phyloP scores from a whole-genome alignment of 495 filamentous ascomycete genomes.

The Oleoguttula mirabilis region DNA sequence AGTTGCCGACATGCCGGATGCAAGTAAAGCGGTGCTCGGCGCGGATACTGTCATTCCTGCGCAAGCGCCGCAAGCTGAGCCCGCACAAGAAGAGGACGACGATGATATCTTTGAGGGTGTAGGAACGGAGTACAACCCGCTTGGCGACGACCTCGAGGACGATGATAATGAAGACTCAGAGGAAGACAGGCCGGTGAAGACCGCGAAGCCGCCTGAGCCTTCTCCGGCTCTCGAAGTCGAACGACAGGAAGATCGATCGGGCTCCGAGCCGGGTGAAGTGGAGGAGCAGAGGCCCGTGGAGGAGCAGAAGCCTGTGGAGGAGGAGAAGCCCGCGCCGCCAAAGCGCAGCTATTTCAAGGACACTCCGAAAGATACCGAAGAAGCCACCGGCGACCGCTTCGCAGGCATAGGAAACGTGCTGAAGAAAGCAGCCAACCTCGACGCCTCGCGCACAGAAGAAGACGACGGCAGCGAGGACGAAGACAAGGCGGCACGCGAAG shows the following conservation, averaged over 20 bases:
- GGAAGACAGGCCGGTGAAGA: slow-evolving; percentile 1
- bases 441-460: slow-evolving; percentile 40
- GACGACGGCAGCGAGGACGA: slow-evolving; percentile 33
- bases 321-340: slow-evolving; percentile 24
- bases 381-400: slow-evolving; percentile 36
- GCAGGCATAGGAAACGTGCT: slow-evolving; percentile 70
- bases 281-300: not conserved
- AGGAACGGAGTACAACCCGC: slow-evolving; percentile 75
- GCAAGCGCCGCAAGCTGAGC: slow-evolving; percentile 29
- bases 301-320: not conserved
- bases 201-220: not conserved
- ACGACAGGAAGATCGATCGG: no score
- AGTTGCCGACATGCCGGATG: slow-evolving; percentile 19
- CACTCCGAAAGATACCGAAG: slow-evolving; percentile 17
- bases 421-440: slow-evolving; percentile 67
- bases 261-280: not conserved
- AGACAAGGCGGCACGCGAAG: slow-evolving; percentile 39
- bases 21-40: slow-evolving; percentile 13
- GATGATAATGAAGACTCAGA: slow-evolving; percentile 15
- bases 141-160: slow-evolving; percentile 47
- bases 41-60: slow-evolving; percentile 49
- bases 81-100: slow-evolving; percentile 48
- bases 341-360: slow-evolving; percentile 52
- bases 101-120: slow-evolving; percentile 77
- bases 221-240: not conserved